Percentiles rank a stretch among this genome's conserved stretches.
phyloP scores from a whole-genome alignment of 2,329 filamentous ascomycete species.

The Colletotrichum higginsianum region DNA sequence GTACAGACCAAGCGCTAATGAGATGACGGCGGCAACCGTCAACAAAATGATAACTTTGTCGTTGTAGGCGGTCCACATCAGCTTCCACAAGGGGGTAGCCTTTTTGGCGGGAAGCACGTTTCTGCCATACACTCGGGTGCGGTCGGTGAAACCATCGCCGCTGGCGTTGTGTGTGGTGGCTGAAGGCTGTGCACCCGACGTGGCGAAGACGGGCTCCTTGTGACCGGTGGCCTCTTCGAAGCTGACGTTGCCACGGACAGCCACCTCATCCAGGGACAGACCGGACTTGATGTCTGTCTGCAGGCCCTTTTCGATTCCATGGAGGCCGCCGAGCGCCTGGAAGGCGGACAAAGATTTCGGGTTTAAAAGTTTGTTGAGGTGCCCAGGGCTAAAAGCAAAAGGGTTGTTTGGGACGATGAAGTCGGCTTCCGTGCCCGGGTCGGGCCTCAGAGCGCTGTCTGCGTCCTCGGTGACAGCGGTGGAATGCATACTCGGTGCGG shows the following conservation, averaged over 20 bases:
- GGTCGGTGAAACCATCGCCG: slow-evolving; percentile 58
- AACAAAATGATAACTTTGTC: slow-evolving; percentile 78
- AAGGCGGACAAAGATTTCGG: slow-evolving; percentile 82
- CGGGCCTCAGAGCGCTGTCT: slow-evolving; percentile 73
- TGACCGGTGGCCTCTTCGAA: slow-evolving; percentile 75
- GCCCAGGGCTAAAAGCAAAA: slow-evolving; percentile 81
- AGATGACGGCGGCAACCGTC: slow-evolving; percentile 76
- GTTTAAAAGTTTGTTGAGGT: slow-evolving; percentile 81
- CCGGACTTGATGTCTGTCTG: slow-evolving; percentile 75
- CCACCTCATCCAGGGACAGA: slow-evolving; percentile 77
- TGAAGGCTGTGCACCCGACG: slow-evolving; percentile 20
- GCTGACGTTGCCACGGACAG: slow-evolving; percentile 72
- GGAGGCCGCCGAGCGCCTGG: slow-evolving; percentile 78
- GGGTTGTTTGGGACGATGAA: slow-evolving; percentile 82
- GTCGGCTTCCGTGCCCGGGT: slow-evolving; percentile 79
- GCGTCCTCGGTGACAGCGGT: slow-evolving; percentile 44
- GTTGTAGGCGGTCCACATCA: slow-evolving; percentile 79
- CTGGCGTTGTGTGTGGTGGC: slow-evolving; percentile 18
- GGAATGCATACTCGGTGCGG: slow-evolving; percentile 41
- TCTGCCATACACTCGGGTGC: slow-evolving; percentile 70
- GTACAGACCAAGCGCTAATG: slow-evolving; percentile 76
- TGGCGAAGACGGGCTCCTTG: slow-evolving; percentile 32
- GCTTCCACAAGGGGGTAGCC: slow-evolving; percentile 70
- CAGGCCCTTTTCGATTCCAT: slow-evolving; percentile 78
- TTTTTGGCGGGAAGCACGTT: slow-evolving; percentile 77